These are phyloP conservation scores for Fusarium marasasianum DNA, from an alignment of 2,329 filamentous ascomycete species.

Conservation along the genomic window DNA sequence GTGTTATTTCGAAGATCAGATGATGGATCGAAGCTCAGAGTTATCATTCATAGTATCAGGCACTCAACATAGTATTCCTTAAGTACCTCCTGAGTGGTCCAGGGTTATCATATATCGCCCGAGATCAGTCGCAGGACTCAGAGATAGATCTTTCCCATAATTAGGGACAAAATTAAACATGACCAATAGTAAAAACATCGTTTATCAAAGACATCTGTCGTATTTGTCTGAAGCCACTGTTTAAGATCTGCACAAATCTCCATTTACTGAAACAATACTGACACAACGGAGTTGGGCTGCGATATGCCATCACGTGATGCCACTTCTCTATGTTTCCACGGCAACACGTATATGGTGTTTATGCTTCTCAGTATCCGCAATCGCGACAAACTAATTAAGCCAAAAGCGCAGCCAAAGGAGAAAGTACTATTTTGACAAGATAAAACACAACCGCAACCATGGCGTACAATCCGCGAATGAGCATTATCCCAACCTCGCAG, in stretches of 20 bases:
- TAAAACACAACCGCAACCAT: slow-evolving; percentile 49
- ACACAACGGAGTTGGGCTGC: background rate
- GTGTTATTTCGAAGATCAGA: background rate
- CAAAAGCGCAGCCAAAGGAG: slow-evolving; percentile 4
- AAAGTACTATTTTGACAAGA: background rate
- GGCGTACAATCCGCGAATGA: slow-evolving; percentile 69
- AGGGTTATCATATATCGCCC: background rate
- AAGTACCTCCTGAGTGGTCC: background rate
- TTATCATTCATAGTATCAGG: background rate
- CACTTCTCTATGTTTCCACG: slow-evolving; percentile 32
- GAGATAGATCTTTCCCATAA: background rate
- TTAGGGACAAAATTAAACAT: background rate
- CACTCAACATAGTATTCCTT: background rate
- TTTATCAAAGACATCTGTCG: background rate
- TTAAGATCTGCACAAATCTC: background rate
- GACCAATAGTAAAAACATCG: background rate
- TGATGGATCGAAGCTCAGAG: background rate
- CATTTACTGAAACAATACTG: slow-evolving; percentile 4
- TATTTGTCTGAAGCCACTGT: slow-evolving; percentile 23
- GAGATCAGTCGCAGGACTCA: background rate
- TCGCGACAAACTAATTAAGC: slow-evolving; percentile 17
- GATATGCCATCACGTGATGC: slow-evolving; percentile 31
- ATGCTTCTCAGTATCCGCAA: slow-evolving; percentile 22
- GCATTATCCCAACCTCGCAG: slow-evolving; percentile 65
- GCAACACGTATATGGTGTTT: slow-evolving; percentile 38